Evolutionary conservation across 345 rosid genomes (phyloP).

Genomic region (Gossypium rotundifolium): DNA sequence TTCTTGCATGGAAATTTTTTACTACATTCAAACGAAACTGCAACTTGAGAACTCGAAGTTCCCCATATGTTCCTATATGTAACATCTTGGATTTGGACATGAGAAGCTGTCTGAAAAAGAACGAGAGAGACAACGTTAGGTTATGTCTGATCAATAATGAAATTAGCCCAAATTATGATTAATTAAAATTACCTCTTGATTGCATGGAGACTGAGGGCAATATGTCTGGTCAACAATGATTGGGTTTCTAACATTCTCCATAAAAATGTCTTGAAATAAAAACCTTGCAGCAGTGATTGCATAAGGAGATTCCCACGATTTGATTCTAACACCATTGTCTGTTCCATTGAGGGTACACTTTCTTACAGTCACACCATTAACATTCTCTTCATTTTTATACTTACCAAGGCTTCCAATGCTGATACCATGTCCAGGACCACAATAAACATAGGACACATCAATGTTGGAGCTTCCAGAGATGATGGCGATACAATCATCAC

Average conservation of each 20-base stretch:
- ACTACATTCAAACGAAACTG: conserved; percentile 25
- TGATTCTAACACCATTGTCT: conserved; percentile 38
- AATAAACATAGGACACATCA: conserved; percentile 20
- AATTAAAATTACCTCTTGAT: neutral
- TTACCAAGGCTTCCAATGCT: conserved; percentile 45
- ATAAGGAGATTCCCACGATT: conserved; percentile 32
- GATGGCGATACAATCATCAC: conserved; percentile 43
- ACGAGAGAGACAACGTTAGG: too few species aligned
- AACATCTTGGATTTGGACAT: conserved; percentile 24
- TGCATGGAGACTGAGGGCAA: conserved; percentile 23
- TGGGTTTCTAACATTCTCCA: conserved; percentile 40
- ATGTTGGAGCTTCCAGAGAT: conserved; percentile 33
- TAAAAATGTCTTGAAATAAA: conserved; percentile 26
- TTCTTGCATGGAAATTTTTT: neutral
- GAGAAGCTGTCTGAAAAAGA: conserved; percentile 16
- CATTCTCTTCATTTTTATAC: conserved; percentile 23
- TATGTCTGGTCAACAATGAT: conserved; percentile 39
- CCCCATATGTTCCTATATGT: conserved; percentile 29
- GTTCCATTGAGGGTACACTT: conserved; percentile 12
- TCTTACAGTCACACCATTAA: conserved; percentile 12
- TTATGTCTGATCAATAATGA: too few species aligned
- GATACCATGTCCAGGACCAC: conserved; percentile 53
- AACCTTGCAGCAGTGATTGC: conserved; percentile 18
- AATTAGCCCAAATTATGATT: too few species aligned
- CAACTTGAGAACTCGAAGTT: conserved; percentile 17